phyloP scores from a whole-genome alignment of 2,329 filamentous ascomycete species.

The Stenocarpella maydis region DNA sequence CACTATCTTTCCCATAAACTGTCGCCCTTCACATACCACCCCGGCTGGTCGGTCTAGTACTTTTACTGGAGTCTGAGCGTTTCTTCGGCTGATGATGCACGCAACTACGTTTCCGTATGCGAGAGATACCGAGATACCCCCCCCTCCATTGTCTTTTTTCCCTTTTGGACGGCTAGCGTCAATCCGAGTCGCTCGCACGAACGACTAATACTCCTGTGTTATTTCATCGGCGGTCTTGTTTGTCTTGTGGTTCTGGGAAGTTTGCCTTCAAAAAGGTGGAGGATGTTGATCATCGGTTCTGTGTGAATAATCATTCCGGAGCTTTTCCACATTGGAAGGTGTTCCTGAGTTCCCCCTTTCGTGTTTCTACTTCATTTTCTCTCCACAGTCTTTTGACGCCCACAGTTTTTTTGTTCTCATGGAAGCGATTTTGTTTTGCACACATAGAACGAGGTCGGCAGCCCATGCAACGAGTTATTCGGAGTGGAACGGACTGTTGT shows the following conservation, averaged over 20 bases:
- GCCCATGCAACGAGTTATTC: slow-evolving; percentile 23
- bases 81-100: slow-evolving; percentile 36
- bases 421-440: slow-evolving; percentile 20
- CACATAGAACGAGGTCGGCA: slow-evolving; percentile 20
- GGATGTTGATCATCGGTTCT: slow-evolving; percentile 27
- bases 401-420: slow-evolving; percentile 16
- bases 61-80: slow-evolving; percentile 33
- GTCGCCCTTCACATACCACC: slow-evolving; percentile 9
- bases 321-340: slow-evolving; percentile 4
- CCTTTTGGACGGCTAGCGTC: slow-evolving; percentile 7
- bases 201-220: slow-evolving; percentile 26
- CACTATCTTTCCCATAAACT: slow-evolving; percentile 17
- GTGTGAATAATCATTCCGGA: slow-evolving; percentile 12
- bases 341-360: background rate
- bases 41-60: slow-evolving; percentile 32
- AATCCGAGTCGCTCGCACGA: slow-evolving; percentile 20
- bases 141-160: slow-evolving; percentile 24
- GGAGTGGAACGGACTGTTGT: slow-evolving; percentile 26
- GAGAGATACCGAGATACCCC: slow-evolving; percentile 38
- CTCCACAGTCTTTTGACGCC: background rate
- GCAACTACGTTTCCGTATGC: slow-evolving; percentile 36
- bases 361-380: slow-evolving; percentile 2
- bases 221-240: slow-evolving; percentile 13
- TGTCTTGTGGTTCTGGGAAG: background rate
- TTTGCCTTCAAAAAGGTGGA: slow-evolving; percentile 2